Evolutionary conservation across 768 basidiomycete species (phyloP), one percentile per base, ranked within the genome.

Genomic region (Pleurotus tuoliensis): DNA sequence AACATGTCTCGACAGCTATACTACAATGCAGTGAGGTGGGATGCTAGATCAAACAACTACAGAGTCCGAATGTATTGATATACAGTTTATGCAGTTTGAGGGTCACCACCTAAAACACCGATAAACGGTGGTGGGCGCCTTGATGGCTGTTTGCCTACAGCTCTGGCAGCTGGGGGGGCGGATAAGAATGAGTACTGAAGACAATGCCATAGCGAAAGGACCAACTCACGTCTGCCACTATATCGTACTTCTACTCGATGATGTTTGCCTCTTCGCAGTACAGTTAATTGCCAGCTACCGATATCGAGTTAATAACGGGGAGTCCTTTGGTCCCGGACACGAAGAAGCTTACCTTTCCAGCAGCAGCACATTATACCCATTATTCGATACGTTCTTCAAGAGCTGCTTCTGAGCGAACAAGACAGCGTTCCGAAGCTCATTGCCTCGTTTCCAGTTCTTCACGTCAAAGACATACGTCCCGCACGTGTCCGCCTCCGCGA

Each of bases 161-260:
- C 76, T 59, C 73, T 81, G 47, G 86, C 90, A 15, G 87, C 79
- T 81, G n/a, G n/a, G n/a, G n/a, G n/a, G n/a, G 7, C n/a, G 30
- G 62, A 44, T 40, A 47, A 54, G 46, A 47, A 56, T 24, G 47
- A 58, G 52, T 39, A 18, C 45, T 7, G 22, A 38, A 61, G 24
- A 34, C 46, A 27, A 27, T 37, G 25, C 44, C 12, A 39, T 18
- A 50, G 37, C 45, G 34, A 18, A 34, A 34, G 30, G 30, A 34
- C 8, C 30, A 11, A 66, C 76, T 67, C 63, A 81, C 81, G 86
- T 59, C 86, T 78, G 5, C 83, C 90, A 56, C 67, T 77, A 69
- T 92, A 92, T 58, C 80, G 78, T 16, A 92, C 81, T 65, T 89
- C 82, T 38, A 89, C 74, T 25, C 90, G 81, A 69, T 86, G 76